A percentile compares a stretch with the other conserved stretches of the same genome.
Evolutionary conservation across 345 rosid genomes (phyloP).

Genomic region (Eucalyptus urophylla): DNA sequence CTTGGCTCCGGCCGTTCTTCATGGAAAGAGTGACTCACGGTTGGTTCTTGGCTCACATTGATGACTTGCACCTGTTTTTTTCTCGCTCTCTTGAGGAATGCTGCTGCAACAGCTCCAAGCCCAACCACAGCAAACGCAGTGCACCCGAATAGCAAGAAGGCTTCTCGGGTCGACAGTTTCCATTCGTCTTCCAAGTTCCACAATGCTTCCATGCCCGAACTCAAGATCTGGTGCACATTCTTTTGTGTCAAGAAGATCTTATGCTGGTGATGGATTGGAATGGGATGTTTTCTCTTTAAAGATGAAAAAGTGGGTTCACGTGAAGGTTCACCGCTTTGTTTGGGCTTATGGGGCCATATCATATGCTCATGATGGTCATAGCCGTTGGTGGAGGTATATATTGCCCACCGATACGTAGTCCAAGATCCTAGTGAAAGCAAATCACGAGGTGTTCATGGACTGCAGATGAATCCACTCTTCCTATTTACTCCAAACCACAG

Average conservation of each 20-base stretch:
- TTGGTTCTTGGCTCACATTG: background rate
- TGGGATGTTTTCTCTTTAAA: background rate
- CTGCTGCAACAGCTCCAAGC: slow-evolving; percentile 20
- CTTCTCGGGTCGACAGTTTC: slow-evolving; percentile 45
- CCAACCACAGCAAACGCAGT: slow-evolving; percentile 22
- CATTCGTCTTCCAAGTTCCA: slow-evolving; percentile 57
- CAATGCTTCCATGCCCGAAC: slow-evolving; percentile 47
- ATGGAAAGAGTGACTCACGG: background rate
- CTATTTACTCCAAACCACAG: background rate
- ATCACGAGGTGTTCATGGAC: background rate
- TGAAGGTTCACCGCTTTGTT: background rate
- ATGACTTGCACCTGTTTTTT: slow-evolving; percentile 2
- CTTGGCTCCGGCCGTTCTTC: background rate
- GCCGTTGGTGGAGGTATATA: background rate
- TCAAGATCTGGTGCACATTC: background rate
- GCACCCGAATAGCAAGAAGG: slow-evolving; percentile 35
- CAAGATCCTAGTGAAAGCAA: background rate
- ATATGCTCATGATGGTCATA: background rate
- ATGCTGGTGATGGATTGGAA: background rate
- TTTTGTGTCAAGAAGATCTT: background rate
- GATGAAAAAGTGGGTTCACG: background rate
- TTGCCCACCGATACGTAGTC: background rate
- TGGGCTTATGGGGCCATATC: background rate
- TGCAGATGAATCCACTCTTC: background rate
- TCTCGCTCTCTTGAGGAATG: slow-evolving; percentile 19